Evolutionary conservation across 441 rosid genomes (phyloP).

Genomic region (Bruguiera hainesii): DNA sequence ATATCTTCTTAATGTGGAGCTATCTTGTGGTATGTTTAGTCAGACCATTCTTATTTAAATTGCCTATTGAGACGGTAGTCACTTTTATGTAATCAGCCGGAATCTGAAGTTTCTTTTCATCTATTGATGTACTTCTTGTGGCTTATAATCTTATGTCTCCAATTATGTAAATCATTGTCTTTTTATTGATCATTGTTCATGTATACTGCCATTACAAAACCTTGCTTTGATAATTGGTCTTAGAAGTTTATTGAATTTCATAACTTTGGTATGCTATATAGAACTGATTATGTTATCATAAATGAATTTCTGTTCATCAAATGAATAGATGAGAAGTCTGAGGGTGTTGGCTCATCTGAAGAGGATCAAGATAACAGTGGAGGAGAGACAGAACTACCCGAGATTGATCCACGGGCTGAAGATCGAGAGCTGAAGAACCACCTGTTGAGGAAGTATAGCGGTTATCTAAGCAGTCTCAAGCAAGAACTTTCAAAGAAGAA

Average conservation of each 20-base stretch:
- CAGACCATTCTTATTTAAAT: too few relatives aligned
- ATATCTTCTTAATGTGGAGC: too few relatives aligned
- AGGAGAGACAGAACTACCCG: conserved; percentile 73
- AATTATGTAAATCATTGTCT: too few relatives aligned
- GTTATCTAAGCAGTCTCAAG: conserved; percentile 86
- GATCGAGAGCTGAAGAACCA: conserved; percentile 91
- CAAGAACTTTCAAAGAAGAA: conserved; percentile 97
- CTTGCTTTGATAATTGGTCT: not conserved
- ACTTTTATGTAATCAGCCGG: too few relatives aligned
- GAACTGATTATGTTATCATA: not conserved
- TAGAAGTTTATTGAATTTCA: not conserved
- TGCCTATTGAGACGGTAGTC: too few relatives aligned
- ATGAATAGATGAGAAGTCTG: conserved; percentile 75
- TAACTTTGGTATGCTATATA: not conserved
- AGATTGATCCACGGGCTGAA: conserved; percentile 89
- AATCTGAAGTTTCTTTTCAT: too few relatives aligned
- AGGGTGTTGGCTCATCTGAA: conserved; percentile 78
- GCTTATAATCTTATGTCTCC: too few relatives aligned
- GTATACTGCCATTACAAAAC: too few relatives aligned
- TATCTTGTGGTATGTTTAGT: too few relatives aligned
- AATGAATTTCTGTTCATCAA: not conserved
- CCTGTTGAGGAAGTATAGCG: conserved; percentile 79
- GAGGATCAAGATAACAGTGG: conserved; percentile 88
- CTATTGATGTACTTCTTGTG: too few relatives aligned
- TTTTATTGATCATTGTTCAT: too few relatives aligned